Base-by-base conservation (phyloP, 2,329 filamentous ascomycete genomes). In the Ascochyta pisi region DNA sequence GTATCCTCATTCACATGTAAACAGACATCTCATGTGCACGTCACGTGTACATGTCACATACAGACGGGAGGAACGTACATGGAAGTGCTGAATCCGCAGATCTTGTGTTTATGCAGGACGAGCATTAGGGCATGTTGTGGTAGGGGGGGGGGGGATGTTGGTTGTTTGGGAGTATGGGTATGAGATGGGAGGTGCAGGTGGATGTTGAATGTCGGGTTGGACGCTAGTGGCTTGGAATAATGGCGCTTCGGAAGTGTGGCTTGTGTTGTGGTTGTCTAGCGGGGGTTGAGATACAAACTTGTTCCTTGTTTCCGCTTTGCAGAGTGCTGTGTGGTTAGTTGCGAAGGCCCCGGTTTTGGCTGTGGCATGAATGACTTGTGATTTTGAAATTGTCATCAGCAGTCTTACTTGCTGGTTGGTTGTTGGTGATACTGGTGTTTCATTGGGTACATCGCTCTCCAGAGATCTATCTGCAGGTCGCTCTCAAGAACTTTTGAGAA, bases 401-500 rank as follows among this genome's bases (percentile, higher is more conserved):
- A 19, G 19, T 19, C 19, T 19, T 19, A 19, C 19, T 19, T 19
- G 19, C 19, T 19, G 19, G 19, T 8, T 8, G 24, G 24, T 26
- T 8, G 24, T 26, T 26, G 5, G 27, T 37, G 12, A 33, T 50
- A 50, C 40, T 41, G 40, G 40, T 41, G 29, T 34, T 57, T 51
- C 50, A 54, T 57, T 48, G 49, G 39, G 50, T 53, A 54, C 54
- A 57, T 51, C 27, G 43, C 54, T 54, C 50, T 55, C 49, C 53
- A 35, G 23, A 54, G 48, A 48, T 63, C 56, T 61, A 61, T 56
- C 54, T 60, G 45, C 41, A 47, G 47, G 39, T 57, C 45, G 53
- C 57, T 61, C 62, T 56, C 58, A 54, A 56, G 51, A 65, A 60
- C 63, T 66, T 64, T 63, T 64, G 54, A 55, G 60, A 59, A 66